Evolutionary conservation across 768 basidiomycete species (phyloP).

Genomic region (Mycena amicta): DNA sequence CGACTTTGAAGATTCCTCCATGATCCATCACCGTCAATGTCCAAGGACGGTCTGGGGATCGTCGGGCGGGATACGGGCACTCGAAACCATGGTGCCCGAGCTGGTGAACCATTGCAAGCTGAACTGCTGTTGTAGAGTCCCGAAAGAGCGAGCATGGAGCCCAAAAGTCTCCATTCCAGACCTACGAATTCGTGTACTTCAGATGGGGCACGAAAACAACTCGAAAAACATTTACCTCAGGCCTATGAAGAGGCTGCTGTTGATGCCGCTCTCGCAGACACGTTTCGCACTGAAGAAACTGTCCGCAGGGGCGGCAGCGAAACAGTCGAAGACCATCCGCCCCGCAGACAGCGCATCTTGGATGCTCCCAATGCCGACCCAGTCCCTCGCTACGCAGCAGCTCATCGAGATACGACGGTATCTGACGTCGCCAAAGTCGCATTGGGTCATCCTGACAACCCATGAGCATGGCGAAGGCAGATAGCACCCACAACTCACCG

Average conservation of each 20-base stretch:
- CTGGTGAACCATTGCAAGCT: not conserved
- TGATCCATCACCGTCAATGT: not conserved
- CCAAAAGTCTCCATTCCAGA: not conserved
- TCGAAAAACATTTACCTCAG: not conserved
- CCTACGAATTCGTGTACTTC: too few species aligned
- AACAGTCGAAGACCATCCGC: not conserved
- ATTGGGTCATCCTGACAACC: not conserved
- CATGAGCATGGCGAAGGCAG: not conserved
- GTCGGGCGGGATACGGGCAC: not conserved
- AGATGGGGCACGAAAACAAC: not conserved
- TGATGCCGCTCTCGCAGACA: not conserved
- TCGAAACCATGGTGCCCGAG: not conserved
- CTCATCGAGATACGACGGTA: not conserved
- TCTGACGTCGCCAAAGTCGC: not conserved
- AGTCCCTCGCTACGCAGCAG: not conserved
- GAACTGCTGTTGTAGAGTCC: not conserved
- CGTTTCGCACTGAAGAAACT: not conserved
- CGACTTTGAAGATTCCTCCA: not conserved
- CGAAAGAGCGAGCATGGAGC: not conserved
- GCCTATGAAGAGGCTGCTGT: not conserved
- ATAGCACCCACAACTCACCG: not conserved
- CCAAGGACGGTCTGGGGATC: not conserved
- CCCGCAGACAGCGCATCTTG: not conserved
- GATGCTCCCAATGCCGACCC: not conserved
- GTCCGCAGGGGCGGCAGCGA: not conserved